phyloP scores from a whole-genome alignment of 495 filamentous ascomycete genomes.

The Penicillium alfredii region DNA sequence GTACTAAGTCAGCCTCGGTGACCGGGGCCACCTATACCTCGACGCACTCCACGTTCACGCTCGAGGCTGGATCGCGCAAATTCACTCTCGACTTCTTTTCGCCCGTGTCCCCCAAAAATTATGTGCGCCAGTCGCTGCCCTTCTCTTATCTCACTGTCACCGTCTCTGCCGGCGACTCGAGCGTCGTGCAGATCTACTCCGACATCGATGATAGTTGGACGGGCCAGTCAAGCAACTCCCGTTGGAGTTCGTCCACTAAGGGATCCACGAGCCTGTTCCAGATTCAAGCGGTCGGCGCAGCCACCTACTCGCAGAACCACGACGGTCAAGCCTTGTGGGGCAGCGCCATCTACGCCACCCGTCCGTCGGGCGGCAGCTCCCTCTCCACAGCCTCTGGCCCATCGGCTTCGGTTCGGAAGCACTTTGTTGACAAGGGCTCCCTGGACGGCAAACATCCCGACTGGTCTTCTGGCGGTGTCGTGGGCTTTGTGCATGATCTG shows the following conservation, averaged over 20 bases:
- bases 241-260: constrained; percentile 20
- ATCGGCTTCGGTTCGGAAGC: constrained; percentile 15
- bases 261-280: constrained; percentile 25
- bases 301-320: constrained; percentile 24
- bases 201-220: constrained; percentile 43
- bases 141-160: constrained; percentile 70
- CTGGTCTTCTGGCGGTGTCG: constrained; percentile 25
- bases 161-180: constrained; percentile 29
- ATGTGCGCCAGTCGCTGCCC: constrained; percentile 70
- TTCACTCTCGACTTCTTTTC: constrained; percentile 59
- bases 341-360: constrained; percentile 34
- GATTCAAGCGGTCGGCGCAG: constrained; percentile 17
- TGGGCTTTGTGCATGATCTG: constrained; percentile 35
- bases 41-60: constrained; percentile 34
- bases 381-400: constrained; percentile 25
- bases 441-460: constrained; percentile 17
- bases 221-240: constrained; percentile 27
- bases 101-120: constrained; percentile 74
- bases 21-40: constrained; percentile 33
- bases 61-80: constrained; percentile 27
- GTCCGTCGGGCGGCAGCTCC: constrained; percentile 14
- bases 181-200: constrained; percentile 35
- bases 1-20: constrained; percentile 26
- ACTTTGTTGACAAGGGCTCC: constrained; percentile 28
- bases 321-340: constrained; percentile 38